These are phyloP conservation scores for Trichoderma virens DNA, from an alignment of 495 filamentous ascomycete genomes.

Conservation along the genomic window DNA sequence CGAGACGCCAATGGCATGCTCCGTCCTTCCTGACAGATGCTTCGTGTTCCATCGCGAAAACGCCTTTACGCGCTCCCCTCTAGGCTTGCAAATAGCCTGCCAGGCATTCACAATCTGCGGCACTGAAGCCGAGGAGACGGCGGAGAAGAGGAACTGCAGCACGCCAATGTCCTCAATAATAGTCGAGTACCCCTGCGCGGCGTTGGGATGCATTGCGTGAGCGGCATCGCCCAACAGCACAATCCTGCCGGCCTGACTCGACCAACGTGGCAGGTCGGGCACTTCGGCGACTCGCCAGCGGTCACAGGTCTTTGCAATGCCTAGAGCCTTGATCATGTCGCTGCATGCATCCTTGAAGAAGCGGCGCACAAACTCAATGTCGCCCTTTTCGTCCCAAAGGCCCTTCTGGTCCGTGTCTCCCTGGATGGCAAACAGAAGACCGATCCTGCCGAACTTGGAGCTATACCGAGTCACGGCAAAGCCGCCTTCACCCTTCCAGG, in stretches of 20 bases:
- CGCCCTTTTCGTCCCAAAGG: constrained; percentile 3
- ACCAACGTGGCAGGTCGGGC: neutral
- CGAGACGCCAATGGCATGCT: neutral
- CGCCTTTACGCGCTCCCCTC: neutral
- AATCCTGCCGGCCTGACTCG: neutral
- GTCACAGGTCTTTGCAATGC: neutral
- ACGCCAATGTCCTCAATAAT: neutral
- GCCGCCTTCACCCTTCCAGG: neutral
- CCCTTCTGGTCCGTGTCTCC: neutral
- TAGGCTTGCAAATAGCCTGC: neutral
- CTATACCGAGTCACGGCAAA: neutral
- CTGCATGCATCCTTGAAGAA: neutral
- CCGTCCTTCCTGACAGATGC: neutral
- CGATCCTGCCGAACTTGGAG: neutral
- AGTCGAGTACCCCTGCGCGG: neutral
- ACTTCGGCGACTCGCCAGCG: neutral
- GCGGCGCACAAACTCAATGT: neutral
- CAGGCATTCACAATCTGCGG: neutral
- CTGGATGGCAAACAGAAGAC: neutral
- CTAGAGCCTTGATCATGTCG: constrained; percentile 1
- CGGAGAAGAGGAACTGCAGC: neutral
- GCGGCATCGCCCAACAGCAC: constrained; percentile 7
- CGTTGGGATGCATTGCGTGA: constrained; percentile 4
- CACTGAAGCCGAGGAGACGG: neutral
- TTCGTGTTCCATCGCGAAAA: neutral